phyloP scores from a whole-genome alignment of 1,139 yeast genomes.

The Pichia sp. region DNA sequence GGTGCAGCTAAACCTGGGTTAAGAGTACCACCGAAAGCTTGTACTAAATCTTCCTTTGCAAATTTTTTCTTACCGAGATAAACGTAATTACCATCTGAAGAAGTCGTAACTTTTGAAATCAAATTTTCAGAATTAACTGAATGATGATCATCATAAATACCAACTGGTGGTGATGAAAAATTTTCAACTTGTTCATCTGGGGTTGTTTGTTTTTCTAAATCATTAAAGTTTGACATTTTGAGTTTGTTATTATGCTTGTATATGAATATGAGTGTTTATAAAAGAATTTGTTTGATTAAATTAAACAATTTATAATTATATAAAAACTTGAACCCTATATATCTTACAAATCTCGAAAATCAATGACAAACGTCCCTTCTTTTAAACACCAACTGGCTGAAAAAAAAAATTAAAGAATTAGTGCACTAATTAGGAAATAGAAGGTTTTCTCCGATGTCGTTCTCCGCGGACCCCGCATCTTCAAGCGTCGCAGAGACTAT shows the following conservation, averaged over 20 bases:
- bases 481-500: too few relatives aligned
- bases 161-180: slow-evolving; percentile 14
- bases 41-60: slow-evolving; percentile 49
- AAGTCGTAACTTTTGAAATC: slow-evolving; percentile 21
- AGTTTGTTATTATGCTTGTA: not conserved
- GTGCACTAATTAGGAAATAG: too few relatives aligned
- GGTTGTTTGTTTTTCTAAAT: slow-evolving; percentile 25
- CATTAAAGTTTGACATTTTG: slow-evolving; percentile 17
- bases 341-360: too few relatives aligned
- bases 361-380: too few relatives aligned
- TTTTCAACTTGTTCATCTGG: slow-evolving; percentile 23
- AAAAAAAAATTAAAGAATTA: too few relatives aligned
- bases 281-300: too few relatives aligned
- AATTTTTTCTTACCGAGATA: slow-evolving; percentile 71
- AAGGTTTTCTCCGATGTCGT: too few relatives aligned
- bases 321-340: too few relatives aligned
- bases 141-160: slow-evolving; percentile 14
- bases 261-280: too few relatives aligned
- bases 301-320: too few relatives aligned
- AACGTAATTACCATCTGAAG: slow-evolving; percentile 46
- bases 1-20: slow-evolving; percentile 60
- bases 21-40: slow-evolving; percentile 72
- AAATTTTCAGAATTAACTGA: slow-evolving; percentile 9
- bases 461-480: too few relatives aligned
- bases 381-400: too few relatives aligned